Percentiles rank a stretch among this genome's conserved stretches.
These are phyloP conservation scores for Saprolegnia diclina DNA, from an alignment of 352 stramenopile species.

Conservation along the genomic window DNA sequence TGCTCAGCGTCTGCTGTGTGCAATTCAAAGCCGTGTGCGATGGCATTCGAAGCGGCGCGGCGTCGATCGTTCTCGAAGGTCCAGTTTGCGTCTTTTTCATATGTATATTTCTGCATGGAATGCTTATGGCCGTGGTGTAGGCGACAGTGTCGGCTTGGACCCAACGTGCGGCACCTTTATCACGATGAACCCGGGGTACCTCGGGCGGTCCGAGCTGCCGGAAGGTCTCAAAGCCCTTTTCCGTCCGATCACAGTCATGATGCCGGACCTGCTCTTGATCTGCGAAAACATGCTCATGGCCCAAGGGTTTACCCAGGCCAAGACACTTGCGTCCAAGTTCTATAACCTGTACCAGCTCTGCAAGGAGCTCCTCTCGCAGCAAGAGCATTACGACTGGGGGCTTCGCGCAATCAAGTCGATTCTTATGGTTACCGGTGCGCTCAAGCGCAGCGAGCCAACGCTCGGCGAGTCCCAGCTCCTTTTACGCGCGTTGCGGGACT, in stretches of 20 bases:
- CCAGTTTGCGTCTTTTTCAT: neutral
- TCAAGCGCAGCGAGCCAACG: constrained; percentile 91
- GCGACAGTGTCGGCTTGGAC: constrained; percentile 85
- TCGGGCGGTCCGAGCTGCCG: constrained; percentile 90
- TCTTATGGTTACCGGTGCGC: constrained; percentile 87
- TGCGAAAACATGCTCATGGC: constrained; percentile 98
- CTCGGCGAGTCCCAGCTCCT: constrained; percentile 89
- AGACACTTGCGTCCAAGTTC: constrained; percentile 92
- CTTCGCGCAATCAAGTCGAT: constrained; percentile 93
- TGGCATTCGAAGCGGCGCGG: constrained; percentile 83
- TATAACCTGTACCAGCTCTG: constrained; percentile 92
- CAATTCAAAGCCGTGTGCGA: constrained; percentile 95
- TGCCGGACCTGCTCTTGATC: constrained; percentile 93
- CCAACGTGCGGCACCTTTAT: constrained; percentile 91
- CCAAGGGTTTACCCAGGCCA: constrained; percentile 91
- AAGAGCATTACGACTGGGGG: constrained; percentile 96
- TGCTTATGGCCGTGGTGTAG: constrained; percentile 22
- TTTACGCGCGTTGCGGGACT: constrained; percentile 92
- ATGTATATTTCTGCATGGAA: no score
- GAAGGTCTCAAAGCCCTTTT: constrained; percentile 94
- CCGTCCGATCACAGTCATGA: constrained; percentile 94
- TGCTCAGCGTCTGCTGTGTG: constrained; percentile 89
- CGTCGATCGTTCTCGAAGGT: constrained; percentile 85
- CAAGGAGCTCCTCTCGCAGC: constrained; percentile 89
- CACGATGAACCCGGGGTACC: constrained; percentile 96